Evolutionary conservation across 2,329 filamentous ascomycete species (phyloP).

Genomic region (Macrophomina tecta): DNA sequence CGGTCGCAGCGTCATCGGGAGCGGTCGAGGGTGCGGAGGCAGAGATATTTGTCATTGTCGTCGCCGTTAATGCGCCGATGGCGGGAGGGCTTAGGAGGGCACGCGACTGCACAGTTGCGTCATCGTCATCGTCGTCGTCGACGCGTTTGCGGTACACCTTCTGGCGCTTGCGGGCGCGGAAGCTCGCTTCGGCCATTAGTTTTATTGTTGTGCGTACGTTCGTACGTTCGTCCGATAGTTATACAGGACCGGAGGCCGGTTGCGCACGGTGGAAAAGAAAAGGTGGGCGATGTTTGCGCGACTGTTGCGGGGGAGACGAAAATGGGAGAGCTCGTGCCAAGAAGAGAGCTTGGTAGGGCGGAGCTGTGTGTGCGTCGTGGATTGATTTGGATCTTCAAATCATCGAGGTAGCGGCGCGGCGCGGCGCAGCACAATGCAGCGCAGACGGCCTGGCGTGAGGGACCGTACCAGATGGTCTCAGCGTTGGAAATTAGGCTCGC

Average conservation of each 20-base stretch:
- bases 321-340: background rate
- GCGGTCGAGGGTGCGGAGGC: background rate
- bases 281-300: no score
- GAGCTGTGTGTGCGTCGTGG: background rate
- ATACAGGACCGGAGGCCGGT: no score
- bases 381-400: background rate
- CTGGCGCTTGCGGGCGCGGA: slow-evolving; percentile 57
- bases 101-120: background rate
- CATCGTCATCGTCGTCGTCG: slow-evolving; percentile 37
- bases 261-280: no score
- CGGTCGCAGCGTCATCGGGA: background rate
- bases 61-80: background rate
- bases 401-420: background rate
- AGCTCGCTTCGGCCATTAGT: slow-evolving; percentile 41
- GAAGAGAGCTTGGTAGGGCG: background rate
- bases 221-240: background rate
- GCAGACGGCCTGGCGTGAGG: no score
- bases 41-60: background rate
- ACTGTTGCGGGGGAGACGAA: no score
- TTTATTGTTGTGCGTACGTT: background rate
- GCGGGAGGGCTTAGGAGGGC: background rate
- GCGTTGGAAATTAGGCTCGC: background rate
- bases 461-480: background rate
- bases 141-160: slow-evolving; percentile 57
- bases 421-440: background rate